Evolutionary conservation across 495 filamentous ascomycete genomes (phyloP).

Genomic region (Penicillium coffeae): DNA sequence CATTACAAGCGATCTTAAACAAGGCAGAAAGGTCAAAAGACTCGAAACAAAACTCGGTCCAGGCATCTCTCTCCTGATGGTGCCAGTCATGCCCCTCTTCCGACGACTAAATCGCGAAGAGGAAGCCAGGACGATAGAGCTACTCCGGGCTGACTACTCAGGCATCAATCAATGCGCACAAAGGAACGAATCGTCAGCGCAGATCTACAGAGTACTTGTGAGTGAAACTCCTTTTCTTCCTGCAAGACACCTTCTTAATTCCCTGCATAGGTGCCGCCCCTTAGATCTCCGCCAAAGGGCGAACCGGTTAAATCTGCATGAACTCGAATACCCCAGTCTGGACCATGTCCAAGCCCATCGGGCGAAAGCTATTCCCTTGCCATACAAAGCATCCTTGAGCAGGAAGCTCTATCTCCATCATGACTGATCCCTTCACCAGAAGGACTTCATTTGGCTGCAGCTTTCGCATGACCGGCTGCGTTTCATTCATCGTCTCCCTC

Average conservation of each 20-base stretch:
- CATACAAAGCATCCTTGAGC: constrained; percentile 1
- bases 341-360: constrained; percentile 1
- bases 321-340: constrained; percentile 5
- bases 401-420: constrained; percentile 6
- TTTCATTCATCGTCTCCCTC: constrained; percentile 2
- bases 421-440: constrained; percentile 4
- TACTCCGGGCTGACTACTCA: neutral
- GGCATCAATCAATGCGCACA: too few relatives aligned
- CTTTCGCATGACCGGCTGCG: neutral
- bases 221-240: neutral
- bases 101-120: constrained; percentile 1
- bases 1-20: constrained; percentile 1
- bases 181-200: neutral
- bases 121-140: constrained; percentile 2
- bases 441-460: constrained; percentile 7
- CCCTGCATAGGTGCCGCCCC: neutral
- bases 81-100: constrained; percentile 4
- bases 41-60: neutral
- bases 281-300: neutral
- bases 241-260: neutral
- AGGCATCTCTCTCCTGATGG: constrained; percentile 3
- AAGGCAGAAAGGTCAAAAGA: constrained; percentile 1
- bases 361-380: constrained; percentile 1
- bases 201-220: neutral
- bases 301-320: constrained; percentile 1